Base-by-base conservation (phyloP, 1,284 basidiomycete genomes). In the Melampsora larici-populina region DNA sequence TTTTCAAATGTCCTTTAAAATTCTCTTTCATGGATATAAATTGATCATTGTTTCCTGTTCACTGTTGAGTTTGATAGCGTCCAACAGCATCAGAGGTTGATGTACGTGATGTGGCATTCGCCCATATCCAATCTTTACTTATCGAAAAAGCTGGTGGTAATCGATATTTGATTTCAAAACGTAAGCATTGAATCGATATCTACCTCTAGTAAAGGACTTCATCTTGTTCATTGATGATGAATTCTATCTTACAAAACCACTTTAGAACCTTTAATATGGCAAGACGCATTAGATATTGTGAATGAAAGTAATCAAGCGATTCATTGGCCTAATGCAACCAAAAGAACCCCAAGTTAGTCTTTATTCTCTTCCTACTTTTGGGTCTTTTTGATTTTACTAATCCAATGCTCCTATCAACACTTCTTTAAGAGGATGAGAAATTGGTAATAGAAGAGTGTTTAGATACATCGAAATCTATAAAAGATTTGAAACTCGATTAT, bases 91-190 rank as follows among this genome's bases (percentile, higher is more conserved):
- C 11, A 15, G 60, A 9, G 18, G 86, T 89, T 49, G 88, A 90
- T 79, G 89, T 90, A 0, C 86, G 89, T 17, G 89, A 90, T 80
- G 84, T 90, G 24, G 89, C 88, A 0, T 83, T 86, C 6, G 88
- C 87, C 0, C 89, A 91, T 80, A 84, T 87, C 3, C 84, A 86
- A 9, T 88, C 89, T 0, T 84, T 90, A 0, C 84, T 86, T 49
- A 86, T 86, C 46, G 83, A 85, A 3, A 86, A 87, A 21, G 90
- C 90, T 0, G 87, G 86, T 6, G 88, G 87, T 0, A 84, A 91
- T 79, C 86, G 91, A 0, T 88, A 84, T 79, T 80, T 82, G n/a
- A 24, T 62, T 62, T 29, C 60, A 29, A 26, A 62, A 62, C 21
- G 60, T 62, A 62, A 29, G 60, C 48, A 11, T 21, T n/a, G 15